A percentile compares a stretch with the other conserved stretches of the same genome.
These are phyloP conservation scores for Coniophora puteana DNA, from an alignment of 1,284 basidiomycete genomes.

Conservation along the genomic window DNA sequence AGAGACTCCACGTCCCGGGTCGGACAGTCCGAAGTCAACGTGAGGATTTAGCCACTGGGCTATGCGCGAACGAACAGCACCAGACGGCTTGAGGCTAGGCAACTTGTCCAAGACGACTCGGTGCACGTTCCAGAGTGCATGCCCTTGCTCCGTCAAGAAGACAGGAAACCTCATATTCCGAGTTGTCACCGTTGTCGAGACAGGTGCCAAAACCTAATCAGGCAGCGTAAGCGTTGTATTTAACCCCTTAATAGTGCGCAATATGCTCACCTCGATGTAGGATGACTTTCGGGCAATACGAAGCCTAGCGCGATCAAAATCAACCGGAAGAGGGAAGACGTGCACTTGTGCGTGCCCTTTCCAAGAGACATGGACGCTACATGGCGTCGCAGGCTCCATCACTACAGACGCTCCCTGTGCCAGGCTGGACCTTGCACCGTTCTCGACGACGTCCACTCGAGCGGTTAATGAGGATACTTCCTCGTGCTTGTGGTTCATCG, in stretches of 20 bases:
- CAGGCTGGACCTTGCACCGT: constrained; percentile 14
- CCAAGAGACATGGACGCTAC: too few species aligned
- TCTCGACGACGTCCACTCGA: constrained; percentile 20
- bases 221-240: too few species aligned
- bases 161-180: constrained; percentile 35
- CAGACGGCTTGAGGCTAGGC: constrained; percentile 2
- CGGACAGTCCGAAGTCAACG: too few species aligned
- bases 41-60: too few species aligned
- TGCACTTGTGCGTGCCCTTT: constrained; percentile 14
- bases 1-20: too few species aligned
- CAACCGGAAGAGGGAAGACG: constrained; percentile 30
- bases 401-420: constrained; percentile 15
- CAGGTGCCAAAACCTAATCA: too few species aligned
- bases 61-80: constrained; percentile 31
- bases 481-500: constrained; percentile 12
- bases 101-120: constrained; percentile 32
- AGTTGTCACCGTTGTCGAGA: too few species aligned
- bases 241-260: too few species aligned
- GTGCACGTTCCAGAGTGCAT: constrained; percentile 37
- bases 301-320: constrained; percentile 29
- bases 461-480: constrained; percentile 16
- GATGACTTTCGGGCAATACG: constrained; percentile 48
- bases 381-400: too few species aligned
- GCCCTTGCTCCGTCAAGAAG: constrained; percentile 11
- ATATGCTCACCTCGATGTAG: constrained; percentile 46